Percentiles rank a stretch among this genome's conserved stretches.
Evolutionary conservation across 257 asterid species (phyloP).

Genomic region (Schizonepeta tenuifolia): DNA sequence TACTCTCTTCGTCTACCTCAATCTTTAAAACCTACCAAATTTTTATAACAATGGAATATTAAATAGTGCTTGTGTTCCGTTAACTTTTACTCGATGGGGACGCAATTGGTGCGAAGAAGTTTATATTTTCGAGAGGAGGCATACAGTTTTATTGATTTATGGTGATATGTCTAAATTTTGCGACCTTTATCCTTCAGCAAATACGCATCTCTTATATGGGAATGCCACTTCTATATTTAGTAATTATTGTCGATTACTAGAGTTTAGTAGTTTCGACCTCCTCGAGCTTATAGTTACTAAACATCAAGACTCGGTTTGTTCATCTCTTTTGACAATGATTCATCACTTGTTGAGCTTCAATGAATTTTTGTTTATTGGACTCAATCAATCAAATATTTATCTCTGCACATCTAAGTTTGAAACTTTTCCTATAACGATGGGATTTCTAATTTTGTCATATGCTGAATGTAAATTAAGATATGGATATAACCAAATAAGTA

Average conservation of each 20-base stretch:
- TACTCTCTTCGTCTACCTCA: background rate
- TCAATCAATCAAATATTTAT: background rate
- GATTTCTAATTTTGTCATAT: slow-evolving; percentile 5
- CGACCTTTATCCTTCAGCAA: background rate
- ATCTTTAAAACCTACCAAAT: background rate
- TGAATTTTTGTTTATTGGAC: background rate
- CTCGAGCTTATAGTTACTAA: slow-evolving; percentile 18
- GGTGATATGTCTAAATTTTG: background rate
- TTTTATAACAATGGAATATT: slow-evolving; percentile 1
- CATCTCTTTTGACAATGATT: background rate
- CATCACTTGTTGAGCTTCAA: background rate
- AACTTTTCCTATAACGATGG: background rate
- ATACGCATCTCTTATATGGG: background rate
- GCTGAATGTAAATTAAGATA: slow-evolving; percentile 10
- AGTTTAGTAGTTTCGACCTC: background rate
- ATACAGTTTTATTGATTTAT: background rate
- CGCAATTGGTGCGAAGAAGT: background rate
- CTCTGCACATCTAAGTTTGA: slow-evolving; percentile 22
- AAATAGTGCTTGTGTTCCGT: slow-evolving; percentile 22
- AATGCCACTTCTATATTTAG: slow-evolving; percentile 15
- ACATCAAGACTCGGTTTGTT: background rate
- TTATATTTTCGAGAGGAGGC: background rate
- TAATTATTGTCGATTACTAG: background rate
- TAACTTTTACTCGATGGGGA: background rate
- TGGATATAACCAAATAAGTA: no score